Evolutionary conservation across 2,329 filamentous ascomycete species (phyloP).

Genomic region (Aspergillus costaricaensis): DNA sequence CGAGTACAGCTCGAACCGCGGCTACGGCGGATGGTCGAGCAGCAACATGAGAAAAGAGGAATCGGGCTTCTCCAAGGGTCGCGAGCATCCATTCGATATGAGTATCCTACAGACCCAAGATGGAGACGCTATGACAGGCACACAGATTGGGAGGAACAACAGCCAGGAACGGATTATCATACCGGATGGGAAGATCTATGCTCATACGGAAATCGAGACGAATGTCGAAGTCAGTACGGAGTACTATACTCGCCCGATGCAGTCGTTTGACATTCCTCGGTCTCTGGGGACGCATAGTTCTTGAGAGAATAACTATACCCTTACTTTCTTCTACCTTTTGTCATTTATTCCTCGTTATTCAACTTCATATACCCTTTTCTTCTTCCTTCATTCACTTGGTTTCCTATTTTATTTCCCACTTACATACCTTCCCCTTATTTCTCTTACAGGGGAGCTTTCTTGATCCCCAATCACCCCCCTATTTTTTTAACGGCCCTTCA

Average conservation of each 20-base stretch:
- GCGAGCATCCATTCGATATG: constrained; percentile 22
- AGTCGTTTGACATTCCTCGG: background rate
- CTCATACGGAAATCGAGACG: constrained; percentile 36
- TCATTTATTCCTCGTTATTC: background rate
- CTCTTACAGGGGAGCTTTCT: too few relatives aligned
- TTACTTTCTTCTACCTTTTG: background rate
- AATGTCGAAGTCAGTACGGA: constrained; percentile 27
- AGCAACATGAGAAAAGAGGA: constrained; percentile 19
- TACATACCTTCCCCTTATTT: too few relatives aligned
- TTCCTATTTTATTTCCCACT: too few relatives aligned
- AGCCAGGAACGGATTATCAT: constrained; percentile 36
- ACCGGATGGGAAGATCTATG: constrained; percentile 33
- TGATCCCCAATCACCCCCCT: too few relatives aligned
- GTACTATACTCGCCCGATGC: background rate
- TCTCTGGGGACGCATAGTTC: background rate
- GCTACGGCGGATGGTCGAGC: constrained; percentile 28
- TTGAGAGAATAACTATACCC: background rate
- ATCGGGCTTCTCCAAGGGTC: constrained; percentile 33
- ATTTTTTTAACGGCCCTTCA: too few relatives aligned
- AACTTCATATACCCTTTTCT: too few relatives aligned
- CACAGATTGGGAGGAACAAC: constrained; percentile 26
- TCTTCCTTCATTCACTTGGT: too few relatives aligned
- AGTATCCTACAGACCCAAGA: constrained; percentile 16
- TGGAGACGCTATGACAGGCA: constrained; percentile 23
- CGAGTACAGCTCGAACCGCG: constrained; percentile 32